phyloP scores from a whole-genome alignment of 306 rosid species.

The Datisca glomerata region DNA sequence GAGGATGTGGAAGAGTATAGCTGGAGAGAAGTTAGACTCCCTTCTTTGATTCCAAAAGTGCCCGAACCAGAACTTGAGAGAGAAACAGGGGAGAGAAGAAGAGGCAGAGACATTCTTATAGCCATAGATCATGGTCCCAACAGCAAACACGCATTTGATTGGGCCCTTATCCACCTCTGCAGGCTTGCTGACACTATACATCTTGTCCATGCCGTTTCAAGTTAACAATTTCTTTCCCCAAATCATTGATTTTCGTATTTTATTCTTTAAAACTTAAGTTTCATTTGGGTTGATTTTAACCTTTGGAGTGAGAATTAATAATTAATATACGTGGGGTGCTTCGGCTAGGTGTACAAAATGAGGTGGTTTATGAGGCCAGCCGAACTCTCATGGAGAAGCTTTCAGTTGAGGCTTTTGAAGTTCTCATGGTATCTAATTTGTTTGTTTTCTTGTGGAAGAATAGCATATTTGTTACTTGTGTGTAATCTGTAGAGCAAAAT shows the following conservation, averaged over 20 bases:
- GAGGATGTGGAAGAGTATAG: conserved; percentile 63
- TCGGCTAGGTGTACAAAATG: conserved; percentile 61
- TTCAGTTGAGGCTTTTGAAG: conserved; percentile 60
- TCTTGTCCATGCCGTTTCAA: conserved; percentile 74
- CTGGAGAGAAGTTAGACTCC: conserved; percentile 61
- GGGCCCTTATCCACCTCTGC: conserved; percentile 71
- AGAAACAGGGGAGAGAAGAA: conserved; percentile 53
- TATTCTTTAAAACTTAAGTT: background rate
- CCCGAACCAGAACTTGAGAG: conserved; percentile 49
- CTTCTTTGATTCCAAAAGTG: conserved; percentile 32
- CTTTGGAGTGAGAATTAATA: background rate
- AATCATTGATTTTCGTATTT: background rate
- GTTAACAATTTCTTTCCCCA: conserved; percentile 11
- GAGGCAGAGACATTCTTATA: conserved; percentile 61
- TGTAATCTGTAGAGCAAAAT: no score
- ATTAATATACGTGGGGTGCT: no score
- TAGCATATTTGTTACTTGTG: no score
- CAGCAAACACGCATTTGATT: conserved; percentile 79
- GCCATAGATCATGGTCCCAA: conserved; percentile 80
- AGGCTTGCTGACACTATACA: conserved; percentile 78
- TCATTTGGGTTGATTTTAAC: background rate
- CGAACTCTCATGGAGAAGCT: conserved; percentile 70
- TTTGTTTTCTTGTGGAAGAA: no score
- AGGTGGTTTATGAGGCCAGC: conserved; percentile 39
- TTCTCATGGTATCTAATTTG: conserved; percentile 42